Evolutionary conservation across 2,329 filamentous ascomycete species (phyloP), one percentile per base, ranked within the genome.

Genomic region (Aspergillus sclerotialis): DNA sequence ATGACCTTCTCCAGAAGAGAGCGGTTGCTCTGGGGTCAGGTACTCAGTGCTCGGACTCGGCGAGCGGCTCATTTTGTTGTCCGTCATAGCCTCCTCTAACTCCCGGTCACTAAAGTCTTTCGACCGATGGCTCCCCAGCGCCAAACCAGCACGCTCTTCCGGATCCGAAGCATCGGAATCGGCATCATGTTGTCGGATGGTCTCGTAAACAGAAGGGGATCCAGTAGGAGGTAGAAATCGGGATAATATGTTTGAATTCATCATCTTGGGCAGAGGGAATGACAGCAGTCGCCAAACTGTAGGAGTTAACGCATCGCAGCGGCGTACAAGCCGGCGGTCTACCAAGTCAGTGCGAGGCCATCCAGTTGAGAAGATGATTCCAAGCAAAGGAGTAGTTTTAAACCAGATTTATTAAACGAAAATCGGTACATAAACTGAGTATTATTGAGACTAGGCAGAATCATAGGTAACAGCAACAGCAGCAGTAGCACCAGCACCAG

Each of bases 71-170:
- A 63, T 62, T 11, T 62, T 60, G 12, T 64, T 67, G 46, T 77
- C 68, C 25, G 68, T 70, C 15, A 78, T 60, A 31, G 75, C 63
- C 32, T 73, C 67, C 38, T 77, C 72, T 16, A 78, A 65, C 48
- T 78, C 72, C 28, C 73, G 67, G 32, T 76, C 71, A 43, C 71
- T 70, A 46, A 73, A 77, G 28, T 66, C 67, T 28, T 60, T 63
- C 10, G 68, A 52, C 43, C 67, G 68, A 44, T 71, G 68, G 40
- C 70, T 70, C 33, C 69, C 70, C 33, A 68, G 56, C 30, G 64
- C 63, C 56, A 73, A 60, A 11, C 63, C 70, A 28, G 61, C 67
- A 36, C 58, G 61, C 38, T 65, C 63, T 46, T 68, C 65, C 32
- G 62, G 41, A 53, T 67, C 68, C 13, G 61, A 70, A 37, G 44